phyloP scores from a whole-genome alignment of 2,329 filamentous ascomycete genomes.

The Ophiocordyceps sinensis region DNA sequence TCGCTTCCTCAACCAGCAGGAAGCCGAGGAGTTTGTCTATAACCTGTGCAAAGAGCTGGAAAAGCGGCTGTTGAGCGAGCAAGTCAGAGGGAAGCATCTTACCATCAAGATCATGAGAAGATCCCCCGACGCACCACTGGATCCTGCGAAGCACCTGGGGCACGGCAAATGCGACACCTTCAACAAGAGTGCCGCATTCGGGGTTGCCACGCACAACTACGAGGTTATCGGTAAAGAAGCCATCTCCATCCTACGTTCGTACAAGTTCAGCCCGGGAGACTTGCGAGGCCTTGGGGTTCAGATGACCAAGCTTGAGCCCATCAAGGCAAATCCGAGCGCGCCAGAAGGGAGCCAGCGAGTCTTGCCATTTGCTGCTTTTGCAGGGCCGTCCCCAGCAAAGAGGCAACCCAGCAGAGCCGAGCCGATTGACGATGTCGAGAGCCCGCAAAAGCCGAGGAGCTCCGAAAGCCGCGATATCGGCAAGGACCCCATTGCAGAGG shows the following conservation, averaged over 20 bases:
- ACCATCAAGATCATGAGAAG: conserved; percentile 93
- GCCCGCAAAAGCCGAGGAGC: conserved; percentile 17
- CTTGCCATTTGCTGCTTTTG: conserved; percentile 53
- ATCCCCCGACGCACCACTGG: conserved; percentile 71
- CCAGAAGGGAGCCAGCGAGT: conserved; percentile 65
- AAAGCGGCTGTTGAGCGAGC: conserved; percentile 64
- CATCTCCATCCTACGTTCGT: conserved; percentile 67
- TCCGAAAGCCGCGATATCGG: conserved; percentile 15
- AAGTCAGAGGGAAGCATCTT: conserved; percentile 74
- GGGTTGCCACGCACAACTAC: conserved; percentile 66
- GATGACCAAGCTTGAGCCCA: conserved; percentile 78
- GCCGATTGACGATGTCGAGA: conserved; percentile 34
- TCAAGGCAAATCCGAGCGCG: conserved; percentile 44
- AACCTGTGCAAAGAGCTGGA: conserved; percentile 78
- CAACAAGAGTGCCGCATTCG: conserved; percentile 74
- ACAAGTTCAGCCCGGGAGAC: conserved; percentile 77
- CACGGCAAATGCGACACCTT: conserved; percentile 92
- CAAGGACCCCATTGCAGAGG: conserved; percentile 40
- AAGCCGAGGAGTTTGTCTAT: conserved; percentile 82
- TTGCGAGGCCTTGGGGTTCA: conserved; percentile 86
- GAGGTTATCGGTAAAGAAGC: conserved; percentile 67
- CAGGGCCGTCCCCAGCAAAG: conserved; percentile 22
- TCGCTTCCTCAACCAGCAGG: conserved; percentile 78
- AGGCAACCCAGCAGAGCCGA: conserved; percentile 25
- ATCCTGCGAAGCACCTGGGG: conserved; percentile 84